Conservation (phyloP, 2,329 filamentous ascomycete genomes). For the Ophiostoma himal-ulmi region DNA sequence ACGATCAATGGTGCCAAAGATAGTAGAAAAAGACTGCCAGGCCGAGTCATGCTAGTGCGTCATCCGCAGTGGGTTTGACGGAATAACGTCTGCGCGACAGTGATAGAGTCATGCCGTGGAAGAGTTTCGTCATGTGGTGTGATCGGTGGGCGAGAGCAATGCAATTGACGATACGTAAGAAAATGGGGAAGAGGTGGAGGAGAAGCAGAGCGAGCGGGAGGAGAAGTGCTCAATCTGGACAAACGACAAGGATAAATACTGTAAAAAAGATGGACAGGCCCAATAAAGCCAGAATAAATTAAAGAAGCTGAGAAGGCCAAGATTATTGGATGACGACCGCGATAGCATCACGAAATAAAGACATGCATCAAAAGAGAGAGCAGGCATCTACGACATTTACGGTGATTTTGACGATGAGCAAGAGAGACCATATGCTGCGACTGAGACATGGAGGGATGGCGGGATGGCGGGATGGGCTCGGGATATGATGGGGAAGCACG, state of each 20-base stretch:
- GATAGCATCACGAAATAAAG: too few relatives aligned
- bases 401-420: neutral
- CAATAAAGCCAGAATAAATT: too few relatives aligned
- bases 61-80: constrained; percentile 8
- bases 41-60: constrained; percentile 23
- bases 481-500: neutral
- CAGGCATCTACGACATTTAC: too few relatives aligned
- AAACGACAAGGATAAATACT: too few relatives aligned
- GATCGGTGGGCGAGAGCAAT: neutral
- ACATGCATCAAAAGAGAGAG: too few relatives aligned
- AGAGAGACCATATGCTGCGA: neutral
- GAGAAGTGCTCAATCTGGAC: neutral
- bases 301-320: too few relatives aligned
- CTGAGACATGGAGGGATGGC: neutral
- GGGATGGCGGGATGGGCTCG: neutral
- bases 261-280: too few relatives aligned
- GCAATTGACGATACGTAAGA: neutral
- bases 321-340: too few relatives aligned
- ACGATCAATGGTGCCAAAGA: neutral
- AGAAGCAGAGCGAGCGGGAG: neutral
- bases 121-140: constrained; percentile 2
- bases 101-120: constrained; percentile 6
- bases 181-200: neutral
- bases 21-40: neutral
- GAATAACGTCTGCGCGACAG: neutral